These are phyloP conservation scores for Penicillium sp. DNA, from an alignment of 2,329 filamentous ascomycete genomes.

Conservation along the genomic window DNA sequence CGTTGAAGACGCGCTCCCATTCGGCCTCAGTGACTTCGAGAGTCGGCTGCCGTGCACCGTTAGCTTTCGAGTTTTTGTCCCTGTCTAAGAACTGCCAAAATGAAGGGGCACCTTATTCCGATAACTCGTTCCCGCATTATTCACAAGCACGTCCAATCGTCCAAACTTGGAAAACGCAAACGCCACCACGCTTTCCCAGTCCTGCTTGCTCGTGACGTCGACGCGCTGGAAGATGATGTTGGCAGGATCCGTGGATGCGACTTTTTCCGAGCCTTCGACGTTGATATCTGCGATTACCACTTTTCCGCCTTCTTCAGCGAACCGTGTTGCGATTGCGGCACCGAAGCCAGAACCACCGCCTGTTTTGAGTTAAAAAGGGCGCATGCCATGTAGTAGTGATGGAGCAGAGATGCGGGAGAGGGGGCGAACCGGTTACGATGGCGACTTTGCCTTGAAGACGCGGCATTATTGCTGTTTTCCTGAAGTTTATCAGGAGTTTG, in stretches of 20 bases:
- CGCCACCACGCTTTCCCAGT: constrained; percentile 41
- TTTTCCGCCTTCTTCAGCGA: constrained; percentile 47
- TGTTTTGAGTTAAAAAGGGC: constrained; percentile 17
- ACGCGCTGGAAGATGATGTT: constrained; percentile 39
- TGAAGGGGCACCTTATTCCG: constrained; percentile 41
- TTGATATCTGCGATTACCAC: constrained; percentile 51
- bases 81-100: not conserved
- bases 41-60: constrained; percentile 36
- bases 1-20: constrained; percentile 50
- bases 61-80: not conserved
- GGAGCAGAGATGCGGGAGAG: not conserved
- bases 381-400: not conserved
- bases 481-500: not conserved
- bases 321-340: constrained; percentile 46
- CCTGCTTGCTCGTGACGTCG: constrained; percentile 40
- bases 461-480: constrained; percentile 3
- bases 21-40: constrained; percentile 49
- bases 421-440: constrained; percentile 49
- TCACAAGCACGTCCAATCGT: constrained; percentile 51
- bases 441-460: constrained; percentile 51
- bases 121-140: constrained; percentile 53
- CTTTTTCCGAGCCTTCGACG: constrained; percentile 36
- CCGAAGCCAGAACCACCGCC: constrained; percentile 51
- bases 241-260: constrained; percentile 35
- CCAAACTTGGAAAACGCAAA: constrained; percentile 37